Percentiles rank a stretch among this genome's conserved stretches.
phyloP scores from a whole-genome alignment of 2,329 filamentous ascomycete genomes.

The Neoscytalidium dimidiatum region DNA sequence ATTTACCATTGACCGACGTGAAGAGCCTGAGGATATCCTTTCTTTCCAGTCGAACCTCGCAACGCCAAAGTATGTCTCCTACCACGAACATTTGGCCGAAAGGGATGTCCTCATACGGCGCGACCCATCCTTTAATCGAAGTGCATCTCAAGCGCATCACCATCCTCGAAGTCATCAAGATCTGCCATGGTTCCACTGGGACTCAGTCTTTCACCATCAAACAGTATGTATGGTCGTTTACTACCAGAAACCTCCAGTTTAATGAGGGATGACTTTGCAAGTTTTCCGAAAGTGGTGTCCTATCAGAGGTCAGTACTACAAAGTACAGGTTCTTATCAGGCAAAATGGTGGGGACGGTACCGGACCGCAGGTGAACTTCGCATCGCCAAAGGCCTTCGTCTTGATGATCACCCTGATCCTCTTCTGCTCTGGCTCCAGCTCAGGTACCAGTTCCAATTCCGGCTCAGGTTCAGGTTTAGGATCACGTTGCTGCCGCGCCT shows the following conservation, averaged over 20 bases:
- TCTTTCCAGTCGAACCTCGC: background rate
- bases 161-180: slow-evolving; percentile 37
- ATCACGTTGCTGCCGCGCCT: slow-evolving; percentile 39
- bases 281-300: slow-evolving; percentile 21
- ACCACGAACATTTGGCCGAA: background rate
- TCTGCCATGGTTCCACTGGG: slow-evolving; percentile 35
- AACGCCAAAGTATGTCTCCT: background rate
- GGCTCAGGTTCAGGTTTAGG: slow-evolving; percentile 24
- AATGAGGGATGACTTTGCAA: slow-evolving; percentile 33
- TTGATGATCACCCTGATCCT: slow-evolving; percentile 53
- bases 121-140: slow-evolving; percentile 26
- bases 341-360: too few species aligned
- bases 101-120: background rate
- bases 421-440: slow-evolving; percentile 22
- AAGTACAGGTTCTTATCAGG: too few species aligned
- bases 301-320: slow-evolving; percentile 21
- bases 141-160: slow-evolving; percentile 37
- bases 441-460: slow-evolving; percentile 22
- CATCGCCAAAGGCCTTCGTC: slow-evolving; percentile 52
- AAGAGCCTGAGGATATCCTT: slow-evolving; percentile 5
- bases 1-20: too few species aligned
- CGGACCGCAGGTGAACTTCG: slow-evolving; percentile 51
- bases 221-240: slow-evolving; percentile 32
- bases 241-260: slow-evolving; percentile 26
- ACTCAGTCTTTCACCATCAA: slow-evolving; percentile 39